A percentile compares a stretch with the other conserved stretches of the same genome.
phyloP scores from a whole-genome alignment of 352 stramenopile genomes.

The Globisporangium acanthophoron region DNA sequence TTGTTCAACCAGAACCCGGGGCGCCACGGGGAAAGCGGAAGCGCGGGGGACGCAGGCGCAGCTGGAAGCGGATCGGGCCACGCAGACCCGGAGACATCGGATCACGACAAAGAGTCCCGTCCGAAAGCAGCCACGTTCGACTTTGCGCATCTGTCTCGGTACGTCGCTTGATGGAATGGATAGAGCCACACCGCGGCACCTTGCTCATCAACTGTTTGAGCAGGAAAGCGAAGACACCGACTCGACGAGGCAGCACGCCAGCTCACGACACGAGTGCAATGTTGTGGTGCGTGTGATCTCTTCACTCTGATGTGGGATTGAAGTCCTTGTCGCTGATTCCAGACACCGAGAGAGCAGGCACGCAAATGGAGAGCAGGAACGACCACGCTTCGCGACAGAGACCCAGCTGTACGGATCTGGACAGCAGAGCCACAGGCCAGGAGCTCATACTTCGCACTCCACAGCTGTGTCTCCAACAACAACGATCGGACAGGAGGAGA shows the following conservation, averaged over 20 bases:
- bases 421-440: conserved; percentile 2
- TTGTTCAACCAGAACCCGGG: conserved; percentile 17
- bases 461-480: neutral
- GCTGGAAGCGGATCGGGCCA: neutral
- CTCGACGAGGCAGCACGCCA: conserved; percentile 32
- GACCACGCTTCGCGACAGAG: conserved; percentile 32
- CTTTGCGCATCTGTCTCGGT: conserved; percentile 42
- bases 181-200: neutral
- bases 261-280: conserved; percentile 30
- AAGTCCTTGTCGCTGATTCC: neutral
- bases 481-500: conserved; percentile 46
- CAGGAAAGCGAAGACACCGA: conserved; percentile 33
- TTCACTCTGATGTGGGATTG: neutral
- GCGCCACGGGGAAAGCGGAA: neutral
- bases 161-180: too few species aligned
- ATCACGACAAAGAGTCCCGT: conserved; percentile 7
- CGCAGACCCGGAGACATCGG: neutral
- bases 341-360: neutral
- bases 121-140: conserved; percentile 26
- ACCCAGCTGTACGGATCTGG: conserved; percentile 33
- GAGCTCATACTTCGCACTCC: neutral
- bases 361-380: neutral
- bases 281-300: conserved; percentile 15
- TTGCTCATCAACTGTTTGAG: neutral
- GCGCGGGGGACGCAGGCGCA: neutral